Evolutionary conservation across 2,329 filamentous ascomycete species (phyloP).

Genomic region (Penicillium rolfsii): DNA sequence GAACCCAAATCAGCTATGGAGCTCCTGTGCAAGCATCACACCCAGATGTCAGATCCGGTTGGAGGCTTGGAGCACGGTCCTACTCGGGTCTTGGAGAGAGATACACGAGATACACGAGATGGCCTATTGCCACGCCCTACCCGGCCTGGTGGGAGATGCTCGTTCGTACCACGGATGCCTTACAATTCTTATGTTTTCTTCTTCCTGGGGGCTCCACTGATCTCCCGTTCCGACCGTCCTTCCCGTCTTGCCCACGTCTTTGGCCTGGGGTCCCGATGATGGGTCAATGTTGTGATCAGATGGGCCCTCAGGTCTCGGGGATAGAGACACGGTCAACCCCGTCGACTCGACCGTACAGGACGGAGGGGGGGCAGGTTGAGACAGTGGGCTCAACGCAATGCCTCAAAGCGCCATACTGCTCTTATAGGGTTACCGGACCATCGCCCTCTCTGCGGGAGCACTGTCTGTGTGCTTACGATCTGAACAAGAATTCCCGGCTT

Average conservation of each 20-base stretch:
- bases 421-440: not conserved
- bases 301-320: not conserved
- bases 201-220: constrained; percentile 14
- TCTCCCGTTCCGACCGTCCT: constrained; percentile 18
- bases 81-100: not conserved
- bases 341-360: not conserved
- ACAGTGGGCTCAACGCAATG: not conserved
- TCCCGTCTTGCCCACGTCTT: constrained; percentile 6
- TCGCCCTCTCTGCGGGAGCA: not conserved
- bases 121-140: constrained; percentile 13
- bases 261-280: constrained; percentile 1
- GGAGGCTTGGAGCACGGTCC: constrained; percentile 20
- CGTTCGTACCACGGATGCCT: too few relatives aligned
- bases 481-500: constrained; percentile 12
- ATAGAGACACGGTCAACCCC: not conserved
- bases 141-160: too few relatives aligned
- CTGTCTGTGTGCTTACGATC: not conserved
- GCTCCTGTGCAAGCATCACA: constrained; percentile 8
- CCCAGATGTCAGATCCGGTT: constrained; percentile 28
- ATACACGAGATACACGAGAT: not conserved
- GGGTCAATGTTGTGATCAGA: not conserved
- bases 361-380: not conserved
- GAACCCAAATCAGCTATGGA: too few relatives aligned
- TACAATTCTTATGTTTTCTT: not conserved
- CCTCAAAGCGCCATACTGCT: too few relatives aligned